Percentiles rank a stretch among this genome's conserved stretches.
phyloP scores from a whole-genome alignment of 129 eudicot species.

The Artemisia tridentata region DNA sequence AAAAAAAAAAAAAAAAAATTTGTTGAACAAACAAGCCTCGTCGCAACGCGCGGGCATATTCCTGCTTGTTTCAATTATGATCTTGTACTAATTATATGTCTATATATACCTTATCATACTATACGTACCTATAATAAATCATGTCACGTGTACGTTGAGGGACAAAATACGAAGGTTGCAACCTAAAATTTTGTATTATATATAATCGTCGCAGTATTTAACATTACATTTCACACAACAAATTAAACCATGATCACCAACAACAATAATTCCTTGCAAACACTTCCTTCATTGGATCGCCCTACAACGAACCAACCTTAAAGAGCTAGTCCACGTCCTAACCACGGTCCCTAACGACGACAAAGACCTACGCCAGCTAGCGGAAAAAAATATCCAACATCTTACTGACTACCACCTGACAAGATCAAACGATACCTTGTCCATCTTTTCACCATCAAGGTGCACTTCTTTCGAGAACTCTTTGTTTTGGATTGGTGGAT shows the following conservation, averaged over 20 bases:
- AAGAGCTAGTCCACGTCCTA: constrained; percentile 17
- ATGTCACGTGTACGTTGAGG: too few species aligned
- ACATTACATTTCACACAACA: too few species aligned
- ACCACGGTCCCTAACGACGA: background rate
- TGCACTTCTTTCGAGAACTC: constrained; percentile 33
- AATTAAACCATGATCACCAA: background rate
- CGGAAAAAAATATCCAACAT: constrained; percentile 26
- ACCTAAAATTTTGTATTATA: too few species aligned
- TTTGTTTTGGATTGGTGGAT: constrained; percentile 25
- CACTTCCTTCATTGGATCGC: constrained; percentile 34
- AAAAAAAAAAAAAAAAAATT: too few species aligned
- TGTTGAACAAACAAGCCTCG: too few species aligned
- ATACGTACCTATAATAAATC: too few species aligned
- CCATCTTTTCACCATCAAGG: constrained; percentile 22
- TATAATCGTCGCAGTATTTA: too few species aligned
- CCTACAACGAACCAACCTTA: constrained; percentile 30
- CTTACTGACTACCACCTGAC: constrained; percentile 22
- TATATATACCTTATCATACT: too few species aligned
- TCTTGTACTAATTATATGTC: too few species aligned
- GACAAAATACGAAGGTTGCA: too few species aligned
- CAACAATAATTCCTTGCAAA: background rate
- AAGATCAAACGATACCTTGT: constrained; percentile 15
- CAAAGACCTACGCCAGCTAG: constrained; percentile 11
- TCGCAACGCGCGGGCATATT: too few species aligned
- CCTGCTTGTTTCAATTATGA: too few species aligned